Base-by-base conservation (phyloP, 1,139 yeast species). In the Geotrichum restrictum region DNA sequence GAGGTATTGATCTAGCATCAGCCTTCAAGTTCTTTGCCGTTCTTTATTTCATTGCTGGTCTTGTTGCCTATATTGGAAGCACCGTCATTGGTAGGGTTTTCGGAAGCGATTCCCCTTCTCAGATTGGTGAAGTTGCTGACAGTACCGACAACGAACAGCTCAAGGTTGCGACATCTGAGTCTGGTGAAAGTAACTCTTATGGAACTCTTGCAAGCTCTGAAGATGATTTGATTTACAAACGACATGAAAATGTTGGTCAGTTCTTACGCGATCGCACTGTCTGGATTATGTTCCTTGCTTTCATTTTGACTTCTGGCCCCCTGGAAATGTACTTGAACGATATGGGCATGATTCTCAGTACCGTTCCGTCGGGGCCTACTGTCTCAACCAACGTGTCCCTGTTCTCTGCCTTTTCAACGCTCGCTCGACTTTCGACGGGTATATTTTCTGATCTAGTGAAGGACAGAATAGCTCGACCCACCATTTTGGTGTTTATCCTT, bases 311-410 rank as follows among this genome's bases (percentile, higher is more conserved):
- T 34, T 73, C 88, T 24, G 98, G 98, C 0, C 95, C 97, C 0
- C 71, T 88, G 57, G 98, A 93, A 64, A 82, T 89, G 74, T 89
- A 82, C 68, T 81, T 88, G 59, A 88, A 91, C 56, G 88, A 91
- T 64, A 77, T 93, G 75, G 95, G 95, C 8, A 46, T 83, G 81
- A 32, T 76, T 80, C 59, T 66, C 19, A 62, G 61, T 45, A 62
- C 74, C 3, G 61, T 68, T 7, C 59, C 62, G 2, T 41, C 57
- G 14, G 63, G 59, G 1, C 69, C 74, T 2, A 58, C 66, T 13
- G 67, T 74, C 16, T 67, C 84, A 0, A 64, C 71, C n/a, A 80
- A 79, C 54, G 80, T 83, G 7, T 75, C 84, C 0, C 58, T 76
- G 4, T 82, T 80, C 60, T 77, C 86, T 1, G 56, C 78, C 3